Percentiles rank a stretch among this genome's conserved stretches.
Conservation (phyloP, 75 land plant genomes). For the Sequoiadendron giganteum region DNA sequence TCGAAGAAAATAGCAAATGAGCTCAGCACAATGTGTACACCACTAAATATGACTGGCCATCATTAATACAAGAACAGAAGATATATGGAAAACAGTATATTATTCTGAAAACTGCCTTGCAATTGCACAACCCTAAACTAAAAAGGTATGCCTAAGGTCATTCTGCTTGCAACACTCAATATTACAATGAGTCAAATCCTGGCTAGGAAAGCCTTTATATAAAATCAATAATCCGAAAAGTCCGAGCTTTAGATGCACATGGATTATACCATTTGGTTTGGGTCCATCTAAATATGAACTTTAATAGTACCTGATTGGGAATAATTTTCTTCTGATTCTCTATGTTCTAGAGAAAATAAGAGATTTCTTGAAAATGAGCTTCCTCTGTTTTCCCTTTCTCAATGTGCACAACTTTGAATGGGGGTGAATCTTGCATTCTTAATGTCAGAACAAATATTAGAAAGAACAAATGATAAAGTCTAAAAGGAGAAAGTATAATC, state of each 20-base stretch:
- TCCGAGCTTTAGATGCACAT: no score
- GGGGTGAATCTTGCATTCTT: background rate
- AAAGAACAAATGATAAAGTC: background rate
- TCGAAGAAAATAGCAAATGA: no score
- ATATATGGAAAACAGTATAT: background rate
- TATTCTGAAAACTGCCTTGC: background rate
- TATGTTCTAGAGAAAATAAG: background rate
- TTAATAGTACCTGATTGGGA: background rate
- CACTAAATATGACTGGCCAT: background rate
- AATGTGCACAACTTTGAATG: background rate
- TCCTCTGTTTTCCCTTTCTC: background rate
- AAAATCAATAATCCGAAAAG: background rate
- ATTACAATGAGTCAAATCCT: background rate
- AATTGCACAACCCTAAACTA: background rate
- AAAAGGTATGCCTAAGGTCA: background rate
- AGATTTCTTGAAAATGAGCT: background rate
- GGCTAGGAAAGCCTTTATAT: background rate
- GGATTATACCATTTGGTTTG: background rate
- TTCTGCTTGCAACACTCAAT: background rate
- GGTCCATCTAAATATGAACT: background rate
- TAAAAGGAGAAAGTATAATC: background rate
- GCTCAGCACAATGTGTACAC: background rate
- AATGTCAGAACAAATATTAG: no score
- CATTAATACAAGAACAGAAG: background rate
- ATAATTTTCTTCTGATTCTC: no score